Base-by-base conservation (phyloP, 768 basidiomycete genomes). In the Xerocomellus amylosporus region DNA sequence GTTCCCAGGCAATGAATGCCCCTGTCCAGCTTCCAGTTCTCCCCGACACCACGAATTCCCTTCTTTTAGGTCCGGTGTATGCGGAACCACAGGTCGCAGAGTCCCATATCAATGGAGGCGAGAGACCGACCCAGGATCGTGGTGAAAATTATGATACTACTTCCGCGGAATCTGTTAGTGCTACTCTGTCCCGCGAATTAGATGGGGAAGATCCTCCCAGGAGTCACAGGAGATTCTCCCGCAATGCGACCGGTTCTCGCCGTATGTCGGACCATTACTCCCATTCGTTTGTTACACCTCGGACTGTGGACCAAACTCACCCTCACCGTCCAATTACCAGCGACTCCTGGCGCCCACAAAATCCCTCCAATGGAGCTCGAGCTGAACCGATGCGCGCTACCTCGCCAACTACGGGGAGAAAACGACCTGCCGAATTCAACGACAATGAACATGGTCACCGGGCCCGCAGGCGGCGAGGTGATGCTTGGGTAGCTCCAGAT, bases 401-500 rank as follows among this genome's bases (percentile, higher is more conserved):
- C 30, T 58, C 63, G 3, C 63, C 65, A 4, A 49, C 22, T 10
- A 22, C 31, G 2, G 59, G 60, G 33, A 65, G 39, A 38, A 70
- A 70, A 43, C 58, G 70, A 36, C 50, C 60, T 31, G 43, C 36
- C 6, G 68, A 71, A 34, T 51, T 44, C 13, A 40, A 30, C 31
- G 58, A 70, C n/a, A 56, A 55, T 49, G 65, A 71, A 9, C 31
- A 60, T 30, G 43, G 39, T 38, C 58, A 46, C 40, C 58, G 65
- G 49, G 55, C 42, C 1, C 68, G 70, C 20, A 70, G 60, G 46
- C 62, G 52, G 14, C 66, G 70, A 34, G 54, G 26, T 30, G 58
- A 68, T 56, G 28, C 12, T 28, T 62, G 65, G 69, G 26, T 31
- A 5, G 48, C 63, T 30, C 49, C 46, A 44, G 59, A 60, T 43